Evolutionary conservation across 352 stramenopile species (phyloP).

Genomic region (Saprolegnia parasitica): DNA sequence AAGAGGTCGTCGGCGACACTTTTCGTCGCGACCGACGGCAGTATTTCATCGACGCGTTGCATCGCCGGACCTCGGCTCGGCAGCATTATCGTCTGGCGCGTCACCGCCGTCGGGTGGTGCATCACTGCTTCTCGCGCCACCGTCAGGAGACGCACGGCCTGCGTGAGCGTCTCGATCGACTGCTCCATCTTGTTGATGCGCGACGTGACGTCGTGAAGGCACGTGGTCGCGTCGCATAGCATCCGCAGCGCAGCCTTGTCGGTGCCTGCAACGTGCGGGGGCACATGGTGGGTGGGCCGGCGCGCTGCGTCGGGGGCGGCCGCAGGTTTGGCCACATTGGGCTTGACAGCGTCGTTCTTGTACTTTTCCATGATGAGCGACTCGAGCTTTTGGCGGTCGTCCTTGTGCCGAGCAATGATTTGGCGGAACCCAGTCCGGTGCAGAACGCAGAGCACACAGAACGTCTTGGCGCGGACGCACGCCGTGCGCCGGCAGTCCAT

Average conservation of each 20-base stretch:
- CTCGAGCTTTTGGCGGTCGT: slow-evolving; percentile 32
- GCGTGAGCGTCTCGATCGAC: background rate
- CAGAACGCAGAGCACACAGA: slow-evolving; percentile 54
- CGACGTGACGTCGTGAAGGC: slow-evolving; percentile 1
- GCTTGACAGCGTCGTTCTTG: background rate
- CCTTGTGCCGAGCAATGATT: slow-evolving; percentile 35
- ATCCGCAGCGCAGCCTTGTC: slow-evolving; percentile 12
- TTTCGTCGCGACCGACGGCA: background rate
- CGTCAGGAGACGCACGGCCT: background rate
- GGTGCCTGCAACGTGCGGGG: background rate
- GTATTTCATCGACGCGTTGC: background rate
- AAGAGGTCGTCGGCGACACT: background rate
- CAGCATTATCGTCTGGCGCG: background rate
- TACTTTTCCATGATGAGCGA: slow-evolving; percentile 20
- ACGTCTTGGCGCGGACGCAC: slow-evolving; percentile 41
- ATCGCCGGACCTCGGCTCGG: background rate
- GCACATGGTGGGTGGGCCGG: background rate
- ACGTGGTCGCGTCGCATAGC: slow-evolving; percentile 8
- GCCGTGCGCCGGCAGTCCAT: slow-evolving; percentile 44
- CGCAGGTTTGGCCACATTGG: background rate
- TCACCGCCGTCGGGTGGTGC: background rate
- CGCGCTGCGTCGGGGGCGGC: no score
- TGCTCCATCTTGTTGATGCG: slow-evolving; percentile 14
- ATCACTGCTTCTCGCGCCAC: background rate
- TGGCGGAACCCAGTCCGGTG: slow-evolving; percentile 36